Conservation (phyloP, 306 rosid genomes). For the Vigna reflexopilosa region DNA sequence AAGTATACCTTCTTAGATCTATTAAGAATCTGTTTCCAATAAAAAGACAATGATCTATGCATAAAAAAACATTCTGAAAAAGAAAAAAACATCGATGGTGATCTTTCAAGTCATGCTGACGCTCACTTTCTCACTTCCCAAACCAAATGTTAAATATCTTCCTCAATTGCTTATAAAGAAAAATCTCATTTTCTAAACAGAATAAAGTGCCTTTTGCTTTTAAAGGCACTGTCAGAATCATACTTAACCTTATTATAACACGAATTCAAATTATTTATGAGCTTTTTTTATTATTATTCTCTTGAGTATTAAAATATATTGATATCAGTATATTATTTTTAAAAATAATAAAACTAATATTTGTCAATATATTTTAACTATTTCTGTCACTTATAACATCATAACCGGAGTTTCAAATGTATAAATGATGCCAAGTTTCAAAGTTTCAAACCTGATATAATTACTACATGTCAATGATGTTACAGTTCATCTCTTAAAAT, state of each 20-base stretch:
- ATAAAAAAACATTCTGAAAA: neutral
- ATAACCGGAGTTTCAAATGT: neutral
- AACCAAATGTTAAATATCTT: neutral
- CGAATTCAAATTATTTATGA: no score
- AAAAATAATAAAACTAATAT: no score
- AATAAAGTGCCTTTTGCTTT: constrained; percentile 9
- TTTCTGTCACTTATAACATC: neutral
- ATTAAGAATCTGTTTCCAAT: neutral
- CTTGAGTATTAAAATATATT: no score
- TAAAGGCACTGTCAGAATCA: neutral
- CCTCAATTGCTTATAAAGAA: neutral
- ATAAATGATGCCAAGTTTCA: neutral
- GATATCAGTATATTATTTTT: no score
- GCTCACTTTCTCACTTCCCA: constrained; percentile 29
- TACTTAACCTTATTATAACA: neutral
- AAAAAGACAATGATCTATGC: neutral
- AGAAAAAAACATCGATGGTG: neutral
- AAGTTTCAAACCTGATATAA: neutral
- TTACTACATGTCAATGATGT: neutral
- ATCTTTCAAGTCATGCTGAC: constrained; percentile 24
- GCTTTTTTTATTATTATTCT: no score
- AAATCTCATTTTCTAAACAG: neutral
- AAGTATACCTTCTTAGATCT: neutral
- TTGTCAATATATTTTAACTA: no score
- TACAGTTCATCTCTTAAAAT: neutral